Evolutionary conservation across 441 rosid genomes (phyloP).

Genomic region (Pelargonium australe): DNA sequence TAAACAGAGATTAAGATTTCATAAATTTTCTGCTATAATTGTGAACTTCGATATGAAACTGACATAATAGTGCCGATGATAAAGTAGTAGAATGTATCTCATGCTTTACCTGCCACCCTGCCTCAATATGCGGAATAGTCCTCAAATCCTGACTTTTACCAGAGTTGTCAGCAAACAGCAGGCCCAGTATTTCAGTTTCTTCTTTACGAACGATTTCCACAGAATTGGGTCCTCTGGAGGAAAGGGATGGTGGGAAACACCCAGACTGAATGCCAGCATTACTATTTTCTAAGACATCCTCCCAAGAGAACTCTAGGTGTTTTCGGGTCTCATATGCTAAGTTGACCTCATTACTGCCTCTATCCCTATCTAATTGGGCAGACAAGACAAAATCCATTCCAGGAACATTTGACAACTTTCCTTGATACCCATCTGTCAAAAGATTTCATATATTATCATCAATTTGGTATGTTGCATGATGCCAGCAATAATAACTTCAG

Average conservation of each 20-base stretch:
- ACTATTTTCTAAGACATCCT: constrained; percentile 42
- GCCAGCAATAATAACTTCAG: constrained; percentile 14
- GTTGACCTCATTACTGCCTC: constrained; percentile 30
- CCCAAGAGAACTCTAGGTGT: constrained; percentile 59
- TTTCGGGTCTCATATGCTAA: constrained; percentile 39
- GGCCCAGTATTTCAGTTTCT: constrained; percentile 40
- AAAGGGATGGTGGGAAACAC: constrained; percentile 29
- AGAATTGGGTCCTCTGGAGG: constrained; percentile 29
- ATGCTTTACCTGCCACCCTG: constrained; percentile 46
- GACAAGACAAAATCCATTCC: constrained; percentile 32
- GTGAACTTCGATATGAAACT: neutral
- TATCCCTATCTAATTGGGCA: constrained; percentile 32
- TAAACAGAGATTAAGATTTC: neutral
- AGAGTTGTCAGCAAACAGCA: constrained; percentile 32
- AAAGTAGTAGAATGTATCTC: neutral
- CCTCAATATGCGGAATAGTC: constrained; percentile 34
- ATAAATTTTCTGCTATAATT: neutral
- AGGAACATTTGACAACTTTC: constrained; percentile 35
- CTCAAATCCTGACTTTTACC: constrained; percentile 41
- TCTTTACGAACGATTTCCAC: constrained; percentile 31
- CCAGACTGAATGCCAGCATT: constrained; percentile 36
- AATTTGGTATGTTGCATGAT: constrained; percentile 14
- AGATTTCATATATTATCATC: constrained; percentile 20
- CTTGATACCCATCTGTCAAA: constrained; percentile 41
- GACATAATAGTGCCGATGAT: neutral